Conservation (phyloP, 306 rosid genomes). For the Rubus parviflorus region DNA sequence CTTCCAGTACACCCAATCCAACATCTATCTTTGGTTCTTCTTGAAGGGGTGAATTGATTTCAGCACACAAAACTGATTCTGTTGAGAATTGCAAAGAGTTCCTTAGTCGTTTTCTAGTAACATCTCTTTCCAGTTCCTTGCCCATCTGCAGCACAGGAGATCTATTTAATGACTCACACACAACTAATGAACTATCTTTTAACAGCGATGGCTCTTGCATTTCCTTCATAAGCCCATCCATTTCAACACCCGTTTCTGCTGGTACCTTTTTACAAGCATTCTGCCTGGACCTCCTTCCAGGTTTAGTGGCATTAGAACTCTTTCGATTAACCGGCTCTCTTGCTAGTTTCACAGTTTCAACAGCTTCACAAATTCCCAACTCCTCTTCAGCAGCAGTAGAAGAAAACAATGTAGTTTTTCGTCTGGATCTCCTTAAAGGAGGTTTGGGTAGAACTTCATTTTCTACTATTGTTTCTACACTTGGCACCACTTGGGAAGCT, state of each 20-base stretch:
- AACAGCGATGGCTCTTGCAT: not conserved
- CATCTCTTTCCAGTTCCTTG: not conserved
- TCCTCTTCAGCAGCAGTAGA: not conserved
- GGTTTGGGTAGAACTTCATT: conserved; percentile 10
- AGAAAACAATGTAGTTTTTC: conserved; percentile 6
- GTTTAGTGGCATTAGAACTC: not conserved
- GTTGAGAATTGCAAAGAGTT: not conserved
- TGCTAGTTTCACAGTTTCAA: conserved; percentile 2
- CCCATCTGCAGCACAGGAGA: not conserved
- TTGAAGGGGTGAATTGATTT: not conserved
- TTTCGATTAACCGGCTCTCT: conserved; percentile 2
- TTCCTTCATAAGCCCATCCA: not conserved
- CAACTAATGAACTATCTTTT: conserved; percentile 10
- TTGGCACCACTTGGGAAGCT: conserved; percentile 1
- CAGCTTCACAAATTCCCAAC: not conserved
- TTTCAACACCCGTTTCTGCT: not conserved
- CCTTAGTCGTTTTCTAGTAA: not conserved
- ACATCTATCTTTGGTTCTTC: conserved; percentile 11
- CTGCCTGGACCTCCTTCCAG: conserved; percentile 6
- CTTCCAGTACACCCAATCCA: not conserved
- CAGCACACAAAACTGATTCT: conserved; percentile 3
- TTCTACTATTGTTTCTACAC: conserved; percentile 11
- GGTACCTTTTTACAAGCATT: conserved; percentile 13
- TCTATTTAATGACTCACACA: not conserved
- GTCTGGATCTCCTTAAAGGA: conserved; percentile 26